These are phyloP conservation scores for Exophiala sideris DNA, from an alignment of 2,329 filamentous ascomycete species.

Conservation along the genomic window DNA sequence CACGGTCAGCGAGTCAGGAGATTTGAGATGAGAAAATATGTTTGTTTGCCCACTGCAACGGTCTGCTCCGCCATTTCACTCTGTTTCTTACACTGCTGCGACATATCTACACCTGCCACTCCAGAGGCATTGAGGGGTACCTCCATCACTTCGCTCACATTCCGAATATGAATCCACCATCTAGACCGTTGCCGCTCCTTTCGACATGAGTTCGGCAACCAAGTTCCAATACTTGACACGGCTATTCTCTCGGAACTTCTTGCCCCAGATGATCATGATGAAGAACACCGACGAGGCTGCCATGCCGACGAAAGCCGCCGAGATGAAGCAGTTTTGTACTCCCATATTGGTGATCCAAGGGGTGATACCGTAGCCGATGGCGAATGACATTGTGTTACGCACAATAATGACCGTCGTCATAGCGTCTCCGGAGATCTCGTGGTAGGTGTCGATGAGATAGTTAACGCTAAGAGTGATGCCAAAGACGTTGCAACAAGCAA, in stretches of 20 bases:
- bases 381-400: conserved; percentile 51
- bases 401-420: conserved; percentile 51
- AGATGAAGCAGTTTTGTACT: conserved; percentile 39
- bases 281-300: conserved; percentile 31
- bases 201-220: conserved; percentile 26
- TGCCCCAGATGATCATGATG: conserved; percentile 31
- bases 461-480: conserved; percentile 45
- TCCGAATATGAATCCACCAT: neutral
- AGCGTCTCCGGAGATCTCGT: conserved; percentile 48
- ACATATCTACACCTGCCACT: neutral
- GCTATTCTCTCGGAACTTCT: conserved; percentile 34
- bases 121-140: too few relatives aligned
- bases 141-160: too few relatives aligned
- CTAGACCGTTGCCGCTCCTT: conserved; percentile 5
- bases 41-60: too few relatives aligned
- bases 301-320: conserved; percentile 39
- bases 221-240: conserved; percentile 39
- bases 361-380: conserved; percentile 49
- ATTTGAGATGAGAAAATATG: too few relatives aligned
- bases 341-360: conserved; percentile 45
- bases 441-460: conserved; percentile 51
- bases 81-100: neutral
- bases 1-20: too few relatives aligned
- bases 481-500: conserved; percentile 44
- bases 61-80: neutral